A percentile compares a stretch with the other conserved stretches of the same genome.
These are phyloP conservation scores for Dipteronia sinensis DNA, from an alignment of 345 rosid genomes.

Conservation along the genomic window DNA sequence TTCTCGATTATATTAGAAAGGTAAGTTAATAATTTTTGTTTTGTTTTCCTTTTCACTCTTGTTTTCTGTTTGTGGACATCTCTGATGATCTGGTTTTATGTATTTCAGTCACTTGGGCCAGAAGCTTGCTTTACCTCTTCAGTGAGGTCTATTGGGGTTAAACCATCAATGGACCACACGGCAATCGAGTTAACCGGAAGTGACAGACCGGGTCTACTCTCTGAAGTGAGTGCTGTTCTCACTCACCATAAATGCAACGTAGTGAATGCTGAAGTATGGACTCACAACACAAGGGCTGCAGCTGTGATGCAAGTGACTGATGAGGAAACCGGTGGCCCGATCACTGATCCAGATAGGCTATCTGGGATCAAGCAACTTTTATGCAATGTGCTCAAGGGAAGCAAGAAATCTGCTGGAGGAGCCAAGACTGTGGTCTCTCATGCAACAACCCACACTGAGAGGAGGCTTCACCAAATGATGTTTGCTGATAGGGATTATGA, in stretches of 20 bases:
- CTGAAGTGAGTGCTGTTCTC: conserved; percentile 88
- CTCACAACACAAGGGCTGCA: conserved; percentile 88
- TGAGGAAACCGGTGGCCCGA: conserved; percentile 61
- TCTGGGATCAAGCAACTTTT: conserved; percentile 68
- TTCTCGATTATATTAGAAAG: conserved; percentile 75
- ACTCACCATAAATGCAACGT: conserved; percentile 82
- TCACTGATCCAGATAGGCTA: conserved; percentile 65
- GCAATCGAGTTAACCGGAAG: conserved; percentile 83
- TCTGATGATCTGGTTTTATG: conserved; percentile 17
- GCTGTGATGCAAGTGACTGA: conserved; percentile 91
- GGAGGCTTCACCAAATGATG: conserved; percentile 99
- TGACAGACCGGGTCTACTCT: conserved; percentile 89
- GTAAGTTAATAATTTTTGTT: conserved; percentile 38
- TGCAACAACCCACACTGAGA: conserved; percentile 65
- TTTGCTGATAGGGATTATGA: conserved; percentile 95
- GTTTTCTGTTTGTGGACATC: conserved; percentile 1
- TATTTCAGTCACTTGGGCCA: conserved; percentile 71
- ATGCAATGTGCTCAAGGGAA: conserved; percentile 76
- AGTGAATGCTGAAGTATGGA: conserved; percentile 88
- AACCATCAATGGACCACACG: conserved; percentile 67
- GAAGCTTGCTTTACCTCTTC: conserved; percentile 75
- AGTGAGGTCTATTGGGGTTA: conserved; percentile 70
- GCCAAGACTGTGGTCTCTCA: conserved; percentile 76
- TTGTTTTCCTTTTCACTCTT: not conserved
- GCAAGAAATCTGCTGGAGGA: conserved; percentile 51